These are phyloP conservation scores for Penicillium rolfsii DNA, from an alignment of 2,329 filamentous ascomycete genomes.

Conservation along the genomic window DNA sequence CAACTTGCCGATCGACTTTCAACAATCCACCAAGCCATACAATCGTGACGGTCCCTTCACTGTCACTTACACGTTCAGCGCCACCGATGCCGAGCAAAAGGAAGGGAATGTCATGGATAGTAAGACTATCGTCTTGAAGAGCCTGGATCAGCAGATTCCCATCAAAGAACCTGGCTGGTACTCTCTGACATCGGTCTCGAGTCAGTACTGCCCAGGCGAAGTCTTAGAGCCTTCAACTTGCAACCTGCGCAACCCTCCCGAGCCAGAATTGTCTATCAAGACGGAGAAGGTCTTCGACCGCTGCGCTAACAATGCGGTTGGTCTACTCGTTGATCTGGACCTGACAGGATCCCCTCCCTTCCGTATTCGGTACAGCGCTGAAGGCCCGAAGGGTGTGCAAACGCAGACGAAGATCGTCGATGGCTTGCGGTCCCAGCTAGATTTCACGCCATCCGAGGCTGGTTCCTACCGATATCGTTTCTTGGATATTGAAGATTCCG, in stretches of 20 bases:
- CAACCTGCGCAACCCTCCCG: constrained; percentile 84
- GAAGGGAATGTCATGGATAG: constrained; percentile 62
- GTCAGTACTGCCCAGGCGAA: constrained; percentile 81
- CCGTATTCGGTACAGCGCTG: constrained; percentile 74
- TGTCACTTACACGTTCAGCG: constrained; percentile 80
- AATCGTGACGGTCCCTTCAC: constrained; percentile 68
- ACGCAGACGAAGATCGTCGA: constrained; percentile 61
- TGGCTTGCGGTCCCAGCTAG: constrained; percentile 80
- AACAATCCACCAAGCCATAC: constrained; percentile 61
- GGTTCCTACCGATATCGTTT: constrained; percentile 89
- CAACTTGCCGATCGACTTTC: constrained; percentile 72
- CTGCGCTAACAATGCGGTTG: constrained; percentile 91
- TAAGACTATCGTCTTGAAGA: constrained; percentile 57
- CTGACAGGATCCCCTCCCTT: constrained; percentile 93
- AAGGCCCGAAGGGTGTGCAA: constrained; percentile 60
- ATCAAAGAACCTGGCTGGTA: constrained; percentile 85
- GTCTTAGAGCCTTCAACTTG: constrained; percentile 94
- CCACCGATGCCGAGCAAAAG: constrained; percentile 70
- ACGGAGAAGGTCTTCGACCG: constrained; percentile 88
- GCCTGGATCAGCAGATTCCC: constrained; percentile 63
- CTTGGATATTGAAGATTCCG: constrained; percentile 74
- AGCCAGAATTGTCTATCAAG: constrained; percentile 75
- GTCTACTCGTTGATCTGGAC: constrained; percentile 84
- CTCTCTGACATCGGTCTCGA: constrained; percentile 77
- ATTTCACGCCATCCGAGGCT: constrained; percentile 77